Conservation (phyloP, 73 alveolate genomes). For the Breviolum minutum region DNA sequence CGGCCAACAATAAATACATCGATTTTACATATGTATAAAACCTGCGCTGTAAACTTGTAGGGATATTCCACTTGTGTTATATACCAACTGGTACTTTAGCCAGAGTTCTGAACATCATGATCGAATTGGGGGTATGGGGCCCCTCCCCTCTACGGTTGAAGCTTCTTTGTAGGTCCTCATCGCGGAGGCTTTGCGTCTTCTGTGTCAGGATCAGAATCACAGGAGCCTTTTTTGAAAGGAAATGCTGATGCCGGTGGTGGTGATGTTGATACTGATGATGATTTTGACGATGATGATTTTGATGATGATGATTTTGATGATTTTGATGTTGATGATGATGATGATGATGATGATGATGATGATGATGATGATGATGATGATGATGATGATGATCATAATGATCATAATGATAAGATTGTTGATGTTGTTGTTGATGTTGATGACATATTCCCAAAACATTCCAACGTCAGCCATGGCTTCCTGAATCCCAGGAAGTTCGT, state of each 20-base stretch:
- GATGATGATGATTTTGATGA: too few species aligned
- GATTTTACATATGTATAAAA: too few species aligned
- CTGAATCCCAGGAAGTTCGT: constrained; percentile 51
- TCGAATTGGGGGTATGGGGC: not conserved
- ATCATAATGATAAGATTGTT: too few species aligned
- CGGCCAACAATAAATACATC: too few species aligned
- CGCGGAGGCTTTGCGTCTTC: constrained; percentile 50
- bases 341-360: too few species aligned
- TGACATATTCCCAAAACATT: not conserved
- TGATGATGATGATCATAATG: not conserved
- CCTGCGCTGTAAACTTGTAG: too few species aligned
- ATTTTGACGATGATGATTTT: too few species aligned
- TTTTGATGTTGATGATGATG: too few species aligned
- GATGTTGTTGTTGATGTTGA: not conserved
- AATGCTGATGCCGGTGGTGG: too few species aligned
- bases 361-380: not conserved
- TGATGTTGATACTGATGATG: too few species aligned
- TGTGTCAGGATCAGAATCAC: constrained; percentile 39
- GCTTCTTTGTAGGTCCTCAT: constrained; percentile 16
- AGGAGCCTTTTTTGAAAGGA: not conserved
- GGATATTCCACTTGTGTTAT: too few species aligned
- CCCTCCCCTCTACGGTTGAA: not conserved
- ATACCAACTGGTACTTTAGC: not conserved
- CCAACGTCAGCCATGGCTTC: not conserved
- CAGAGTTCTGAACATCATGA: not conserved